Evolutionary conservation across 768 basidiomycete genomes (phyloP).

Genomic region (Neoboletus brunneissimus): DNA sequence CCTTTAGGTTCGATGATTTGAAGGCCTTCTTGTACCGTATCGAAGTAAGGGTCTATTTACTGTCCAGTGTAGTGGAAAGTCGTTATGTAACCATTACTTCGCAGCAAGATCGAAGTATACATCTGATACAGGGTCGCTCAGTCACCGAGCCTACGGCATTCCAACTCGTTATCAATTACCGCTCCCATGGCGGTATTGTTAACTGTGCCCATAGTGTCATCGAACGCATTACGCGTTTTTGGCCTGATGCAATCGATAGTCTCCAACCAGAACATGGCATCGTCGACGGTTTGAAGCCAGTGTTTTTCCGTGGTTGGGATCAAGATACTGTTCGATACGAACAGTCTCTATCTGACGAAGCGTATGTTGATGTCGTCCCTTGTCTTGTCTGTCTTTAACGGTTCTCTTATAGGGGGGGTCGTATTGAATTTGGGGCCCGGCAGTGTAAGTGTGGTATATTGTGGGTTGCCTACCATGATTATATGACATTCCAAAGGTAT

Average conservation of each 20-base stretch:
- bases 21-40: conserved; percentile 63
- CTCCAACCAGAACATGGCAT: conserved; percentile 55
- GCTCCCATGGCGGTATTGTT: conserved; percentile 74
- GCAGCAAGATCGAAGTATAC: conserved; percentile 22
- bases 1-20: conserved; percentile 69
- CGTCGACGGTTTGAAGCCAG: conserved; percentile 51
- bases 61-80: not conserved
- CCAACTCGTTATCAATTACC: conserved; percentile 62
- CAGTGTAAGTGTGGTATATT: conserved; percentile 49
- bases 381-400: conserved; percentile 6
- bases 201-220: conserved; percentile 65
- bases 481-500: conserved; percentile 46
- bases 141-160: conserved; percentile 41
- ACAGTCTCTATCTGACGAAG: conserved; percentile 54
- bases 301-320: conserved; percentile 54
- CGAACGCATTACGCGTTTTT: conserved; percentile 57
- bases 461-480: not conserved
- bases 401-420: conserved; percentile 36
- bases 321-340: conserved; percentile 43
- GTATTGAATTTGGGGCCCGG: conserved; percentile 58
- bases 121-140: conserved; percentile 10
- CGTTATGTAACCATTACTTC: too few species aligned
- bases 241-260: conserved; percentile 62
- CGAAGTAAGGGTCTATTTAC: conserved; percentile 42
- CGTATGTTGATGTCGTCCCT: conserved; percentile 31